Conservation (phyloP, 139 green algal genomes). For the Chlorella sp. region DNA sequence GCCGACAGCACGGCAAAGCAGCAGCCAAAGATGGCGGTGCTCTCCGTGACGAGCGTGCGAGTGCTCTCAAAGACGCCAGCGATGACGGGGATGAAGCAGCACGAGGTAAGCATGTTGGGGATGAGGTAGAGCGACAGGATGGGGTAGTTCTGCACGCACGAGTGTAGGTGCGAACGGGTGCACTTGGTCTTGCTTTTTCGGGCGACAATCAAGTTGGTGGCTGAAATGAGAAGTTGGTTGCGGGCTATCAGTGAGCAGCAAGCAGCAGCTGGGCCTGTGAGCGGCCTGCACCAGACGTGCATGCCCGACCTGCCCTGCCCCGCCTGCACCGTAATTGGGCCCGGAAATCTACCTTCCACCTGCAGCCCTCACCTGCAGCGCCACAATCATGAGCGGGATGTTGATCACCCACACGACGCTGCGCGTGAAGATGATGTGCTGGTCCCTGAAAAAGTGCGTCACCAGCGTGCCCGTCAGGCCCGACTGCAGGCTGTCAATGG, state of each 20-base stretch:
- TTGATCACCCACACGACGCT: conserved; percentile 65
- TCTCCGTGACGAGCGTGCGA: conserved; percentile 25
- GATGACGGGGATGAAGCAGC: conserved; percentile 50
- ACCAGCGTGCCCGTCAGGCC: conserved; percentile 28
- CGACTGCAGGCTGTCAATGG: conserved; percentile 64
- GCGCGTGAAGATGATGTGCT: conserved; percentile 41
- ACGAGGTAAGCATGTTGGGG: conserved; percentile 71
- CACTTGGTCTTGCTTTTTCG: too few species aligned
- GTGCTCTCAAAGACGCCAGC: conserved; percentile 16
- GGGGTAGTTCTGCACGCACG: conserved; percentile 21
- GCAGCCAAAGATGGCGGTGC: conserved; percentile 8
- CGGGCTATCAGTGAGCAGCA: too few species aligned
- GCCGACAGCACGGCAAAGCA: conserved; percentile 19
- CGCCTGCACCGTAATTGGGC: too few species aligned
- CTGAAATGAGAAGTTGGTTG: too few species aligned
- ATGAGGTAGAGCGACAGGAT: conserved; percentile 76
- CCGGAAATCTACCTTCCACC: too few species aligned
- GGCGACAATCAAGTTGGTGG: too few species aligned
- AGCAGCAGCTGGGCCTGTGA: too few species aligned
- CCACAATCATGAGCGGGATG: conserved; percentile 59
- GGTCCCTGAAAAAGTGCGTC: conserved; percentile 10
- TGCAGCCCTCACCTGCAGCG: conserved; percentile 13
- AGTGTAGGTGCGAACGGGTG: too few species aligned
- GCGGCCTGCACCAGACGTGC: too few species aligned
- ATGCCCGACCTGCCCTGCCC: too few species aligned